phyloP scores from a whole-genome alignment of 2,329 filamentous ascomycete genomes.

The Diaporthe caulivora region DNA sequence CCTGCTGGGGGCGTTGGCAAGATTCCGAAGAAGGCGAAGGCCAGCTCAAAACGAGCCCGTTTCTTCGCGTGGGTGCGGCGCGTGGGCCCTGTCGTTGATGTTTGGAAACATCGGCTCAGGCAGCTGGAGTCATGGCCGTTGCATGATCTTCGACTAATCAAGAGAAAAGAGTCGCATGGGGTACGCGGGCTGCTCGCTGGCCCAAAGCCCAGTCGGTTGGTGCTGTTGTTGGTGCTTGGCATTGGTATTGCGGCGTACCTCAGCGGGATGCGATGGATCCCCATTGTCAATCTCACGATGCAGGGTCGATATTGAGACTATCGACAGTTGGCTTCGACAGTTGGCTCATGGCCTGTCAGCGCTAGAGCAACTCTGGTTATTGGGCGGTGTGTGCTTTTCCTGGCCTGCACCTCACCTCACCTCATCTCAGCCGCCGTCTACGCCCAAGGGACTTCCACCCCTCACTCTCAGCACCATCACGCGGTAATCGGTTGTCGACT shows the following conservation, averaged over 20 bases:
- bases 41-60: background rate
- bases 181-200: slow-evolving; percentile 5
- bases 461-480: background rate
- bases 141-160: slow-evolving; percentile 12
- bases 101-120: background rate
- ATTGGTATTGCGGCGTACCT: slow-evolving; percentile 16
- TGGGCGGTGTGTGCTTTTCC: slow-evolving; percentile 8
- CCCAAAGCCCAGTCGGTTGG: background rate
- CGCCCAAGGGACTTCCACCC: background rate
- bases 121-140: slow-evolving; percentile 15
- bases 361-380: slow-evolving; percentile 33
- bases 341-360: slow-evolving; percentile 35
- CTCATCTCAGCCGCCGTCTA: slow-evolving; percentile 6
- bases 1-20: background rate
- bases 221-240: slow-evolving; percentile 25
- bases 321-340: slow-evolving; percentile 38
- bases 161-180: background rate
- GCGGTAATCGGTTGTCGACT: slow-evolving; percentile 1
- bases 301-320: slow-evolving; percentile 31
- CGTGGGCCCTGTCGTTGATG: background rate
- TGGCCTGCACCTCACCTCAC: background rate
- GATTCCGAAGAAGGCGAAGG: background rate
- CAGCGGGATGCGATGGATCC: slow-evolving; percentile 16
- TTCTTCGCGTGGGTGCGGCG: slow-evolving; percentile 7
- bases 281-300: slow-evolving; percentile 31